Evolutionary conservation across 1,284 basidiomycete genomes (phyloP), one percentile per base, ranked within the genome.

Genomic region (Puccinia triticina): DNA sequence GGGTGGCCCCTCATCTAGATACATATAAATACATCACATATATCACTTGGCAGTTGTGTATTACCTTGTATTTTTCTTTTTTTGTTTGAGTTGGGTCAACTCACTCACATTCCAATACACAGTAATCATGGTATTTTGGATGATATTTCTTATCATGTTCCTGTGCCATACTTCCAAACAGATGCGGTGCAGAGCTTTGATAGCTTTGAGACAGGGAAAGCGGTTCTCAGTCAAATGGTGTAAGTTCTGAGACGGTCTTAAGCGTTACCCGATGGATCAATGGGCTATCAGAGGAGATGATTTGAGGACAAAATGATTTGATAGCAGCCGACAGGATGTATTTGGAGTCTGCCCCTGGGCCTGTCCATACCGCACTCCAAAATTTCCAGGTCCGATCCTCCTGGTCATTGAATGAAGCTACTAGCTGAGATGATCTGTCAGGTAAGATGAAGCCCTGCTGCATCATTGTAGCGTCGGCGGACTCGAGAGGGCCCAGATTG

Each of bases 351-450:
- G n/a, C 29, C 18, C 14, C 18, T 7, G 73, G 48, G 32, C 26
- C 16, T 21, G 48, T 12, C 46, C 48, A 75, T 18, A 53, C 34
- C 23, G 74, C 57, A 23, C 10, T 61, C 74, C 74, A 76, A 53
- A 76, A 50, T 10, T 43, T 76, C 74, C 74, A 76, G 14, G 23
- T 23, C 2, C 23, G 74, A 40, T 76, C 74, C 59, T 61, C 32
- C 8, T 48, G 14, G 5, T 32, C 57, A 34, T 61, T 29, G 40
- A 76, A 43, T 11, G 74, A 59, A 50, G 59, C 29, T 8, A 29
- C 46, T n/a, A 75, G 72, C 57, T 75, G 48, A 66, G 61, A 71
- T 16, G 74, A 64, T 76, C 59, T 34, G 34, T 40, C 21, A 21
- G 74, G 74, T 23, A 76, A n/a, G 74, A 48, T 16, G 50, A 74